Evolutionary conservation across 176 grass and related monocot genomes (phyloP).

Genomic region (Cymbopogon citratus): DNA sequence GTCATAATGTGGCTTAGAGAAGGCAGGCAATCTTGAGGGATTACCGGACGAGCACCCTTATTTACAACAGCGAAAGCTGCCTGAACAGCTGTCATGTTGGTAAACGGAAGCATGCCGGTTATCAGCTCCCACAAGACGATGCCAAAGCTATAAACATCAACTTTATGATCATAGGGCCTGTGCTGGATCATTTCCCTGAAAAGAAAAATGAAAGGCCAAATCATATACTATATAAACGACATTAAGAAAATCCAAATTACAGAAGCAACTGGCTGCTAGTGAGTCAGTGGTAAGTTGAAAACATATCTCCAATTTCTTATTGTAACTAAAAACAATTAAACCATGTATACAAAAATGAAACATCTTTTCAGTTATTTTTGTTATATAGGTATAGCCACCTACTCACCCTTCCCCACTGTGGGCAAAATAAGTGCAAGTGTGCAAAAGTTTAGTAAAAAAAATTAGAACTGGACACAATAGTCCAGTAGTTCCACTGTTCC

Average conservation of each 20-base stretch:
- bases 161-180: conserved; percentile 94
- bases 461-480: no score
- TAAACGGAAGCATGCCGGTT: conserved; percentile 92
- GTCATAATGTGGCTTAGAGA: conserved; percentile 83
- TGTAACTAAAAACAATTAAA: neutral
- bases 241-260: conserved; percentile 10
- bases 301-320: neutral
- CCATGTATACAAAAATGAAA: neutral
- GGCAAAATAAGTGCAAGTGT: neutral
- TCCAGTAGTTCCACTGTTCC: neutral
- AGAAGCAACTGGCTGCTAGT: conserved; percentile 1
- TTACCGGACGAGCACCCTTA: conserved; percentile 68
- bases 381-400: neutral
- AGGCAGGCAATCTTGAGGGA: conserved; percentile 81
- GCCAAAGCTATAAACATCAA: conserved; percentile 96
- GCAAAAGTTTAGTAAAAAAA: no score
- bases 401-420: neutral
- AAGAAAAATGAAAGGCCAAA: neutral
- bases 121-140: conserved; percentile 98
- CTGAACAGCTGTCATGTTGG: conserved; percentile 91
- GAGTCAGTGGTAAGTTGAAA: neutral
- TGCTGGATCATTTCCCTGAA: conserved; percentile 99
- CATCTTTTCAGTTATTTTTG: neutral
- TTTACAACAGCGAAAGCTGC: conserved; percentile 98
- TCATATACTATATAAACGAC: neutral